Base-by-base conservation (phyloP, 192 early-diverging fungal genomes). In the Entophlyctis luteolus region DNA sequence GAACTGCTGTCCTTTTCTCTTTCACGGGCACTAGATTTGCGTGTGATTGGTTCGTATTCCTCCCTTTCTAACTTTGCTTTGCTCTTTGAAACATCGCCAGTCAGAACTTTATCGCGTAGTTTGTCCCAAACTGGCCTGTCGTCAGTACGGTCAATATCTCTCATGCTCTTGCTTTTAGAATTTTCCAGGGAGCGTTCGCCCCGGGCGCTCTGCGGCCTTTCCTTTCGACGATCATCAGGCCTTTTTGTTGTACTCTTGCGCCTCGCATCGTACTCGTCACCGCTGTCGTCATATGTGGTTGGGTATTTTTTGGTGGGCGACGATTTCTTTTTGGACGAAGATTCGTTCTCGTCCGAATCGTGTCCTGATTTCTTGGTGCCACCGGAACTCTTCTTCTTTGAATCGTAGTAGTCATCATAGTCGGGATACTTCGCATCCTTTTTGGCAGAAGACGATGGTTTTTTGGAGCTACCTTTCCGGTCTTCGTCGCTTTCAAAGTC, bases 141-240 rank as follows among this genome's bases (percentile, higher is more conserved):
- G 18, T 18, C 23, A 38, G 39, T 25, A 4, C 33, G 4, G 23
- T 59, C 57, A 12, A 63, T 33, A n/a, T 63, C 60, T n/a, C 36
- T 47, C 60, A 63, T 49, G 60, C 60, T 63, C 31, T 63, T 63
- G 48, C 46, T 49, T 33, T 63, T 63, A 50, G 48, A 45, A 23
- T 63, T 63, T 49, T 63, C 60, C 10, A 35, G 28, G 4, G 29
- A 25, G 2, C 18, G 10, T 5, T 22, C 18, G 8, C 18, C 42
- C n/a, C n/a, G n/a, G 18, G 60, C 60, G 32, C 46, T 49, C 28
- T n/a, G 14, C 47, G 60, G 60, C 5, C 60, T 6, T 12, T 63
- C 60, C 47, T 63, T 63, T n/a, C n/a, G n/a, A n/a, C n/a, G n/a
- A n/a, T n/a, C n/a, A n/a, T n/a, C n/a, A n/a, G n/a, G n/a, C n/a